Base-by-base conservation (phyloP, 495 filamentous ascomycete species). In the Aspergillus olivimuriae region DNA sequence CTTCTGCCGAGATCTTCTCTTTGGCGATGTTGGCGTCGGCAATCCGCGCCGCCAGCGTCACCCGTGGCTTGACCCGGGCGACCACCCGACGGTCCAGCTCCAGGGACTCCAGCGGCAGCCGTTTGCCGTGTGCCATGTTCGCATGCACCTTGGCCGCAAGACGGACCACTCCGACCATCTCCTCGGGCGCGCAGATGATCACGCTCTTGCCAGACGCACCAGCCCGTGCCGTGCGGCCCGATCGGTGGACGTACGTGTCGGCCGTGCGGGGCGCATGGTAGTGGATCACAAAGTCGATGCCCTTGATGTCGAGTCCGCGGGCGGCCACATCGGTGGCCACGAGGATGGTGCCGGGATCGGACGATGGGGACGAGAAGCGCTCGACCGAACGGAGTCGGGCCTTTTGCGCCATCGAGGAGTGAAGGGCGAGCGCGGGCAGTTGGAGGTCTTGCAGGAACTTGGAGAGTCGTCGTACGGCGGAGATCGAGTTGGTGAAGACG, bases 321-420 rank as follows among this genome's bases (percentile, higher is more conserved):
- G 94, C 91, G 1, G 92, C 94, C 33, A 97, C 90, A 58, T 98
- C 92, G 2, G 92, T 97, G 1, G 94, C 91, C 9, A 98, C 76
- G 2, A 98, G 78, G 40, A 96, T 86, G 3, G 84, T 80, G 40
- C 77, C 69, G 10, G 68, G 58, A 17, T 78, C 64, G 12, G 78
- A 66, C 9, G 66, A 66, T 10, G 75, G 66, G 16, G 78, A 76
- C 3, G 87, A 87, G 65, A 97, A 97, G 17, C 87, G 84, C 56
- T 98, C 92, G 7, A 98, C 73, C 11, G 88, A 91, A 34, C 92
- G 83, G 15, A 98, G 73, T 20, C 92, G 88, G n/a, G 92, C 89
- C 61, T 97, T 97, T 65, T 97, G 94, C 5, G 82, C 74, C 92
- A 98, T 97, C 50, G 85, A 83, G 0, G 89, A 95, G 61, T 98